Percentiles rank a stretch among this genome's conserved stretches.
These are phyloP conservation scores for Solanum chacoense DNA, from an alignment of 305 asterid species.

Conservation along the genomic window DNA sequence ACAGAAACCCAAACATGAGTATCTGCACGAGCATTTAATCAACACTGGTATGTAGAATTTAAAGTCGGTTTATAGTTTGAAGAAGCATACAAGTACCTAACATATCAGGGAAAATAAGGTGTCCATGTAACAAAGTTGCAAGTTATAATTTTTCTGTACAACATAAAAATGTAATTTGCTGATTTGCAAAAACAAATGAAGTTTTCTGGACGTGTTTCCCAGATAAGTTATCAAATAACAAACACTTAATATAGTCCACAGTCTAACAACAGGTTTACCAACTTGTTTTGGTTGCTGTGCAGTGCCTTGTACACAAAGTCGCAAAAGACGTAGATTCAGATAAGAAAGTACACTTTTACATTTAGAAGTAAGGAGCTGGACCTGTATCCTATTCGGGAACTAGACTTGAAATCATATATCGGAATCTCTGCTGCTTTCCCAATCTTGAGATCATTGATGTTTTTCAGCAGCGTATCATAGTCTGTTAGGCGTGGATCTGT, in stretches of 20 bases:
- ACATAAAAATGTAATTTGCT: neutral
- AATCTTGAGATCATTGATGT: slow-evolving; percentile 69
- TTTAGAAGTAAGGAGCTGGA: slow-evolving; percentile 3
- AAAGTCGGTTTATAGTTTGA: neutral
- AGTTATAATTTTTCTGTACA: neutral
- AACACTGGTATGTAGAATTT: neutral
- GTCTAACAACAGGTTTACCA: neutral
- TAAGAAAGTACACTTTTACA: neutral
- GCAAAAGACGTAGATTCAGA: neutral
- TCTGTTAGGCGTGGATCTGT: slow-evolving; percentile 99
- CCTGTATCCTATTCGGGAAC: slow-evolving; percentile 97
- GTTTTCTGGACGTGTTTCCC: neutral
- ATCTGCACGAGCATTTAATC: neutral
- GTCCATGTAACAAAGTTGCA: neutral
- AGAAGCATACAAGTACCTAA: neutral
- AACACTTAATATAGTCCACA: neutral
- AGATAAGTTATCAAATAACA: neutral
- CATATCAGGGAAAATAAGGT: neutral
- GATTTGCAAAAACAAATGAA: neutral
- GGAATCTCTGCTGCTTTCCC: slow-evolving; percentile 81
- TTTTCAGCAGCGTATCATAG: slow-evolving; percentile 79
- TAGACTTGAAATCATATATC: slow-evolving; percentile 91
- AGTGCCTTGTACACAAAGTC: neutral
- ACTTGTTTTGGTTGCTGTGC: neutral
- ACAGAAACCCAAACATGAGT: neutral